Evolutionary conservation across 2,329 filamentous ascomycete genomes (phyloP).

Genomic region (Ceratocystis harringtonii): DNA sequence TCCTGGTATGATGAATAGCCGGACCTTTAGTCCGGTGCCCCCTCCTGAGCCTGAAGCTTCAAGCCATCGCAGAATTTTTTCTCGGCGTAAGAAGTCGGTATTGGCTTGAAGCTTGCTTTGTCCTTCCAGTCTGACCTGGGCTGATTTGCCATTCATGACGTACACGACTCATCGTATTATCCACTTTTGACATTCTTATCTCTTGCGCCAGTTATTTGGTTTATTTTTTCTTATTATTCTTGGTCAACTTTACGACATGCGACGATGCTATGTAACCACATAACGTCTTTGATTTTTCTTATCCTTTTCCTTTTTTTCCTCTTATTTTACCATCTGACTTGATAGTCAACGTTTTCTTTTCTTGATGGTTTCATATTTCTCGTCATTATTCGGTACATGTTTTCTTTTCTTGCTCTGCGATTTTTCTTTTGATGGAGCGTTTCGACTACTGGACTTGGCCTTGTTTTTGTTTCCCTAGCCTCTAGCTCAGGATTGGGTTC

Average conservation of each 20-base stretch:
- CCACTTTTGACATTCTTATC: slow-evolving; percentile 1
- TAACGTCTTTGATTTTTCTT: neutral
- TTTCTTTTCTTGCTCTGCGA: neutral
- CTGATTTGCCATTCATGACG: neutral
- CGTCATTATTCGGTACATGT: neutral
- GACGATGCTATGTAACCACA: slow-evolving; percentile 4
- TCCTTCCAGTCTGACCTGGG: neutral
- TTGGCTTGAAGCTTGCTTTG: slow-evolving; percentile 1
- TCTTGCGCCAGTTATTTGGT: neutral
- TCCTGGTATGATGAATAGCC: slow-evolving; percentile 2
- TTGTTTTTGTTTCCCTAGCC: neutral
- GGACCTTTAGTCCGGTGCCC: neutral
- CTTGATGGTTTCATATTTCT: neutral
- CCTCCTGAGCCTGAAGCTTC: slow-evolving; percentile 9
- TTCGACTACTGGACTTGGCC: neutral
- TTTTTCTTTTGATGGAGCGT: neutral
- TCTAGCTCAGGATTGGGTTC: neutral
- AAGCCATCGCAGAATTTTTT: slow-evolving; percentile 18
- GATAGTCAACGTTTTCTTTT: neutral
- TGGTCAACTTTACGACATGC: slow-evolving; percentile 4
- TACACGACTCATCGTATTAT: slow-evolving; percentile 6
- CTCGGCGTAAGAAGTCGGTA: slow-evolving; percentile 14
- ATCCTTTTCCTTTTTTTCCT: neutral
- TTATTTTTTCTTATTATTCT: slow-evolving; percentile 3
- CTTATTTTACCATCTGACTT: neutral